Evolutionary conservation across 257 asterid genomes (phyloP).

Genomic region (Nicotiana tabacum): DNA sequence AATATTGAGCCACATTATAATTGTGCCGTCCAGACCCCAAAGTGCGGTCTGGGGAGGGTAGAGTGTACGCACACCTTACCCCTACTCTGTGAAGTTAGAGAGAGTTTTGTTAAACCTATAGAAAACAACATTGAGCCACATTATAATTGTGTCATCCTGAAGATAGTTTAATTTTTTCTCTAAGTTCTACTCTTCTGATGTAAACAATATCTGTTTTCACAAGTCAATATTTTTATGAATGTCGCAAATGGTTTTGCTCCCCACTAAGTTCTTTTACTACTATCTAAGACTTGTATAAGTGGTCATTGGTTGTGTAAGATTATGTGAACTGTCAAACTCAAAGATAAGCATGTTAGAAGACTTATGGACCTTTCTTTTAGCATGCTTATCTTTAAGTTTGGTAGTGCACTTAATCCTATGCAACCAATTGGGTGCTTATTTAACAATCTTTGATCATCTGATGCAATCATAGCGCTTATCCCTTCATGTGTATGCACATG

Average conservation of each 20-base stretch:
- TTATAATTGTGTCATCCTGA: not conserved
- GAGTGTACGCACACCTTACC: no score
- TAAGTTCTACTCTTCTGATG: not conserved
- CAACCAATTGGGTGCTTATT: not conserved
- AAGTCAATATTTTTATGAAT: not conserved
- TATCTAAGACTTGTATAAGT: not conserved
- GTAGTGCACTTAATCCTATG: not conserved
- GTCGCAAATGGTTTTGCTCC: not conserved
- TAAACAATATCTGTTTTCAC: not conserved
- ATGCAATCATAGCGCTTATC: not conserved
- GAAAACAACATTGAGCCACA: not conserved
- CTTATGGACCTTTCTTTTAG: not conserved
- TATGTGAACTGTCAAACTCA: slow-evolving; percentile 1
- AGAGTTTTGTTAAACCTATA: not conserved
- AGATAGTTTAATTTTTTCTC: not conserved
- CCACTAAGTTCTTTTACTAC: not conserved
- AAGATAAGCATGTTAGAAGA: not conserved
- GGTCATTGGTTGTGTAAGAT: not conserved
- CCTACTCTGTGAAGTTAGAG: no score
- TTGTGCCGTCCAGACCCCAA: not conserved
- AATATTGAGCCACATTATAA: not conserved
- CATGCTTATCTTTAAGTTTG: not conserved
- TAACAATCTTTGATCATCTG: not conserved
- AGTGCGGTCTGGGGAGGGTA: no score
- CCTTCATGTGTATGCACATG: not conserved